Evolutionary conservation across 2,329 filamentous ascomycete genomes (phyloP).

Genomic region (Fusarium solani-melongenae): DNA sequence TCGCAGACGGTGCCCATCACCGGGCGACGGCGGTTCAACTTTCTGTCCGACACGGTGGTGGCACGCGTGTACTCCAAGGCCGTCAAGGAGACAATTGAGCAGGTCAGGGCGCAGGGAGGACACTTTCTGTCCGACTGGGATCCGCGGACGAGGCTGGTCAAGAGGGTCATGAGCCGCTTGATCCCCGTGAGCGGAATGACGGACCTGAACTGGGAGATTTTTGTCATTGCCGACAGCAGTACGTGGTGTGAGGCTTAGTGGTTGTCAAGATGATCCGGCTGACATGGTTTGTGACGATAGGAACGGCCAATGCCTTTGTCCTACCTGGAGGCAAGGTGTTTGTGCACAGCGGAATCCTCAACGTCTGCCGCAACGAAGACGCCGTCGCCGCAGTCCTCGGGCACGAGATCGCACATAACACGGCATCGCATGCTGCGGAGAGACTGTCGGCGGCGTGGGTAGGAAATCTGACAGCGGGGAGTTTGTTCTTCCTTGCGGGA

Average conservation of each 20-base stretch:
- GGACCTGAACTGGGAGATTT: constrained; percentile 74
- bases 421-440: constrained; percentile 76
- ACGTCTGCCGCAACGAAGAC: constrained; percentile 73
- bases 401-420: constrained; percentile 83
- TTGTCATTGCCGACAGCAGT: constrained; percentile 76
- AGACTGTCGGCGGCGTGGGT: constrained; percentile 65
- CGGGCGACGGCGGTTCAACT: constrained; percentile 78
- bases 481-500: constrained; percentile 60
- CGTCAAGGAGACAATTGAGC: constrained; percentile 58
- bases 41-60: constrained; percentile 67
- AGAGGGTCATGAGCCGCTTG: constrained; percentile 72
- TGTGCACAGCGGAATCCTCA: constrained; percentile 78
- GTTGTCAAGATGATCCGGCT: neutral
- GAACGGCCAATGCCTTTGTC: constrained; percentile 78
- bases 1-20: constrained; percentile 79
- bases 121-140: constrained; percentile 71
- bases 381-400: constrained; percentile 80
- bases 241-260: constrained; percentile 34
- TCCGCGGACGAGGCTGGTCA: constrained; percentile 65
- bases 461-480: constrained; percentile 62
- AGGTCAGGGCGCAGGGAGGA: constrained; percentile 62
- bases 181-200: constrained; percentile 74
- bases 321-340: constrained; percentile 84
- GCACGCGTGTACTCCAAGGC: constrained; percentile 50
- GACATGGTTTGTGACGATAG: constrained; percentile 39